A percentile compares a stretch with the other conserved stretches of the same genome.
phyloP scores from a whole-genome alignment of 306 rosid genomes.

The Rosa chinensis region DNA sequence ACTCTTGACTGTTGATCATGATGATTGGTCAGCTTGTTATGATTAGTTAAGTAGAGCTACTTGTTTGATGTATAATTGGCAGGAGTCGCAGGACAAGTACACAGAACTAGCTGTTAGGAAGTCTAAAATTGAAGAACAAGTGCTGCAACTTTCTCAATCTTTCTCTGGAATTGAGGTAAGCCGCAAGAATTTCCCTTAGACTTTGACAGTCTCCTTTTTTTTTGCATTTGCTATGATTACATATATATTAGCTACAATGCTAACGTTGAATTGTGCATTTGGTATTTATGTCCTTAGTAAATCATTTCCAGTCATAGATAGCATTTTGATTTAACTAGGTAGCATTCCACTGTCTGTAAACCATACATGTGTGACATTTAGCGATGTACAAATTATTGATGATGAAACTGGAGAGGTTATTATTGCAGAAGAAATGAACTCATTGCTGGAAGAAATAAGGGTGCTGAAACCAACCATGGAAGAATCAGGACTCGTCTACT shows the following conservation, averaged over 20 bases:
- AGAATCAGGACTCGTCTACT: slow-evolving; percentile 26
- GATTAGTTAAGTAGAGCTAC: not conserved
- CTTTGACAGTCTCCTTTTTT: not conserved
- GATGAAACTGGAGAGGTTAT: not conserved
- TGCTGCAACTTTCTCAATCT: slow-evolving; percentile 45
- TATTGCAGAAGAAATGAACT: slow-evolving; percentile 50
- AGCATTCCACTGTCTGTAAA: not conserved
- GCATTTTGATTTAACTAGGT: not conserved
- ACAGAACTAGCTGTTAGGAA: slow-evolving; percentile 43
- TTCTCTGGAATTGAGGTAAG: slow-evolving; percentile 65
- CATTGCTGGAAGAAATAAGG: slow-evolving; percentile 55
- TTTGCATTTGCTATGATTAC: not conserved
- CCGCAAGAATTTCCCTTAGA: not conserved
- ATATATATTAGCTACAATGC: not conserved
- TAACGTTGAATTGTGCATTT: not conserved
- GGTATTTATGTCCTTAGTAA: not conserved
- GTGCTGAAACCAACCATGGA: slow-evolving; percentile 37
- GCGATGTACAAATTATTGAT: not conserved
- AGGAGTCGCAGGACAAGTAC: slow-evolving; percentile 52
- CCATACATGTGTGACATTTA: not conserved
- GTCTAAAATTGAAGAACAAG: slow-evolving; percentile 56
- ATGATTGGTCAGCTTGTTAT: not conserved
- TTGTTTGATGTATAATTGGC: not conserved
- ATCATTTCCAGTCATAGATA: not conserved
- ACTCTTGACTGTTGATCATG: not conserved